Percentiles rank a stretch among this genome's conserved stretches.
phyloP scores from a whole-genome alignment of 1,284 basidiomycete genomes.

The Trichosporon faecale region DNA sequence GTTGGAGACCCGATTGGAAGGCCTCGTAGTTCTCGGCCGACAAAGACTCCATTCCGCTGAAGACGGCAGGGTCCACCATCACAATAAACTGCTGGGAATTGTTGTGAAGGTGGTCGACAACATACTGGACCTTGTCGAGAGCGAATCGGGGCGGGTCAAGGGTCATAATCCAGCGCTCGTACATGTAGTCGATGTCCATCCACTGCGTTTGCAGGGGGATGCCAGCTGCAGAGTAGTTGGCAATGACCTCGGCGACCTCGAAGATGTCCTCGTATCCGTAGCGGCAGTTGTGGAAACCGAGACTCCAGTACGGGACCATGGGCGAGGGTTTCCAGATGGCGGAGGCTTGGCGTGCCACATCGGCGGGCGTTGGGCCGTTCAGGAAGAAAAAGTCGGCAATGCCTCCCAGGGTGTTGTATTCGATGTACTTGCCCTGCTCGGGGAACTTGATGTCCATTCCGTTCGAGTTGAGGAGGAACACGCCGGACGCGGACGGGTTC shows the following conservation, averaged over 20 bases:
- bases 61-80: slow-evolving; percentile 70
- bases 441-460: slow-evolving; percentile 39
- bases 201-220: slow-evolving; percentile 30
- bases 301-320: slow-evolving; percentile 38
- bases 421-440: slow-evolving; percentile 28
- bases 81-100: slow-evolving; percentile 63
- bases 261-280: slow-evolving; percentile 39
- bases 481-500: slow-evolving; percentile 50
- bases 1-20: slow-evolving; percentile 59
- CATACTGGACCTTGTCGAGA: slow-evolving; percentile 61
- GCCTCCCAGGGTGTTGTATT: slow-evolving; percentile 35
- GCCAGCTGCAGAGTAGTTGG: slow-evolving; percentile 34
- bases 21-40: slow-evolving; percentile 56
- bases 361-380: slow-evolving; percentile 24
- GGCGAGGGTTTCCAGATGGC: slow-evolving; percentile 31
- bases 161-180: slow-evolving; percentile 63
- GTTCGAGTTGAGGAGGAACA: slow-evolving; percentile 40
- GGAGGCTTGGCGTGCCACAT: slow-evolving; percentile 18
- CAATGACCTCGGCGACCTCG: slow-evolving; percentile 34
- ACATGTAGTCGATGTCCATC: slow-evolving; percentile 63
- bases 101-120: slow-evolving; percentile 61
- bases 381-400: slow-evolving; percentile 37
- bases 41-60: slow-evolving; percentile 20
- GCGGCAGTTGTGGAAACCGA: slow-evolving; percentile 41
- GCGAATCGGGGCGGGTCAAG: slow-evolving; percentile 68